Percentiles rank a stretch among this genome's conserved stretches.
Conservation (phyloP, 2,329 filamentous ascomycete species). For the Atkinsonella texensis region DNA sequence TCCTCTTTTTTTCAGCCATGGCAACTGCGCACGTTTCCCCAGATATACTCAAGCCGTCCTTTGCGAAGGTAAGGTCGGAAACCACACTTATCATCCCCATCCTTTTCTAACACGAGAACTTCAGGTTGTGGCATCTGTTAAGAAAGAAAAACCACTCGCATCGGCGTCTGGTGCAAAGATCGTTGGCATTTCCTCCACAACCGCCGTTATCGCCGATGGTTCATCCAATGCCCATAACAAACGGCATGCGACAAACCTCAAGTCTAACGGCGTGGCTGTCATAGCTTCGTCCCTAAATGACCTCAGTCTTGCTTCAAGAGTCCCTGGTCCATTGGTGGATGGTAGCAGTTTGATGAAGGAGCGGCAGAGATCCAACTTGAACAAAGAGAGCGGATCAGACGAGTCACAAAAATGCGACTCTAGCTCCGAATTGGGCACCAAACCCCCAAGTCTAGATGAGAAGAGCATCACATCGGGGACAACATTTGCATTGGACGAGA, state of each 20-base stretch:
- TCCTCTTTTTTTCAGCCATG: slow-evolving; percentile 23
- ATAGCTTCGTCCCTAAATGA: slow-evolving; percentile 18
- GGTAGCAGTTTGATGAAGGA: slow-evolving; percentile 29
- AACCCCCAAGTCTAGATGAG: slow-evolving; percentile 80
- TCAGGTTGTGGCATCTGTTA: slow-evolving; percentile 37
- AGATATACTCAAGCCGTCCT: slow-evolving; percentile 50
- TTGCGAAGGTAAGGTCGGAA: slow-evolving; percentile 54
- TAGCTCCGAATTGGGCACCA: slow-evolving; percentile 55
- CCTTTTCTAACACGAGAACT: slow-evolving; percentile 2
- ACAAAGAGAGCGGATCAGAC: slow-evolving; percentile 37
- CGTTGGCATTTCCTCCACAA: slow-evolving; percentile 9
- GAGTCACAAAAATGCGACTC: slow-evolving; percentile 50
- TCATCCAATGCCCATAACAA: slow-evolving; percentile 10
- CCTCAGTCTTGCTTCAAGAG: slow-evolving; percentile 18
- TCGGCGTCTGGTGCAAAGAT: slow-evolving; percentile 3
- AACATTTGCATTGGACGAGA: slow-evolving; percentile 93
- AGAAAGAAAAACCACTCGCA: slow-evolving; percentile 13
- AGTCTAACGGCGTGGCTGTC: slow-evolving; percentile 14
- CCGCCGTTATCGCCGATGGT: slow-evolving; percentile 7
- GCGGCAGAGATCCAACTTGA: slow-evolving; percentile 15
- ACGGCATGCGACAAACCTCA: slow-evolving; percentile 6
- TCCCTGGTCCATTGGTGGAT: slow-evolving; percentile 35
- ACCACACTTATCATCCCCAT: not conserved
- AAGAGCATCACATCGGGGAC: slow-evolving; percentile 92
- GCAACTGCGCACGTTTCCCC: slow-evolving; percentile 33